A percentile compares a stretch with the other conserved stretches of the same genome.
These are phyloP conservation scores for Fusarium guadeloupense DNA, from an alignment of 2,329 filamentous ascomycete species.

Conservation along the genomic window DNA sequence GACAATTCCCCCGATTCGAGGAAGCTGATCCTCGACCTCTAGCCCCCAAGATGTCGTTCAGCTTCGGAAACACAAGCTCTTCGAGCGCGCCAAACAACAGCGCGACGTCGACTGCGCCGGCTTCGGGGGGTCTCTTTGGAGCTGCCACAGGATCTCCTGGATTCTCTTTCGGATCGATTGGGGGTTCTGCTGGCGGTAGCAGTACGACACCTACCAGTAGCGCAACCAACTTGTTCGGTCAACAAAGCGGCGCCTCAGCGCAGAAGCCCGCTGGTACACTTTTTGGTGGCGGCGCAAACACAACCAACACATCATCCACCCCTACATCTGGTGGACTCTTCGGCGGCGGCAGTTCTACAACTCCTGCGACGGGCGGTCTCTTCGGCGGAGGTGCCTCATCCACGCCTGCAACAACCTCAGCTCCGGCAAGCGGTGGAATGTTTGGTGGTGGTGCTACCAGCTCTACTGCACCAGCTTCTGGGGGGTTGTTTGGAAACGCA, in stretches of 20 bases:
- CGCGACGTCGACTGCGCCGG: constrained; percentile 50
- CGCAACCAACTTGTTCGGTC: constrained; percentile 46
- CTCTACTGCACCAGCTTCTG: constrained; percentile 44
- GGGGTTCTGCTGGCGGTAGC: constrained; percentile 38
- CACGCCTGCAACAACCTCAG: constrained; percentile 41
- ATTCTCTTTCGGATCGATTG: constrained; percentile 55
- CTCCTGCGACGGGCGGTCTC: constrained; percentile 33
- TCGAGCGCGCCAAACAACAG: constrained; percentile 47
- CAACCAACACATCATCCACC: constrained; percentile 34
- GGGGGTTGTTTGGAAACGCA: constrained; percentile 47
- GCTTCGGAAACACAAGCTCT: constrained; percentile 49
- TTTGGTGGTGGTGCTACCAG: constrained; percentile 37
- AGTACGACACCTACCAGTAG: constrained; percentile 44
- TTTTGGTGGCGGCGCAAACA: constrained; percentile 39
- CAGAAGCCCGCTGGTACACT: constrained; percentile 42
- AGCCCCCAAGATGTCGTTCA: constrained; percentile 52
- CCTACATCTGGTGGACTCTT: constrained; percentile 36
- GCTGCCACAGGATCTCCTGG: constrained; percentile 44
- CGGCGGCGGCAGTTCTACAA: constrained; percentile 40
- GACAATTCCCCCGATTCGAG: constrained; percentile 27
- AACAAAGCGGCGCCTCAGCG: constrained; percentile 41
- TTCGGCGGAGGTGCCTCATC: constrained; percentile 39
- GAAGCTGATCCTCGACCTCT: constrained; percentile 30
- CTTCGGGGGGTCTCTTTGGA: constrained; percentile 55
- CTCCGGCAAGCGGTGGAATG: constrained; percentile 35